These are phyloP conservation scores for Zopfochytrium polystomum DNA, from an alignment of 371 early-diverging fungal genomes.

Conservation along the genomic window DNA sequence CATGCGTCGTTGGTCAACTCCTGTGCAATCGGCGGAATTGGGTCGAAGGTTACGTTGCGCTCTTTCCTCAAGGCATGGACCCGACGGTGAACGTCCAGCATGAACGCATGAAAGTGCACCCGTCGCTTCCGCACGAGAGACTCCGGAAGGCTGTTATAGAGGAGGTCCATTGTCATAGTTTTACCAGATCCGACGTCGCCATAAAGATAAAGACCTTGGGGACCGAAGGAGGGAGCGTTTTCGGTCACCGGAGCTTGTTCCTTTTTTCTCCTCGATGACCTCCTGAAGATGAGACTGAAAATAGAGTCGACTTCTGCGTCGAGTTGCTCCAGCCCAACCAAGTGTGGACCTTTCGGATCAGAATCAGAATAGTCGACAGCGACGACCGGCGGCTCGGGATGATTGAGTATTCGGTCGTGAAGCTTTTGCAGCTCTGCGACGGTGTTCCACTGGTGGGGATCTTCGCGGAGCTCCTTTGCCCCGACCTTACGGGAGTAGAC, in stretches of 20 bases:
- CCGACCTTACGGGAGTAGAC: slow-evolving; percentile 21
- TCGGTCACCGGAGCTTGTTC: slow-evolving; percentile 1
- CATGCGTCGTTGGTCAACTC: slow-evolving; percentile 76
- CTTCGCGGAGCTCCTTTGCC: slow-evolving; percentile 24
- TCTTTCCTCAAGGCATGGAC: slow-evolving; percentile 68
- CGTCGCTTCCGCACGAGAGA: slow-evolving; percentile 71
- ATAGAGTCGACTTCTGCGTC: slow-evolving; percentile 31
- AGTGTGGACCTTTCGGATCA: slow-evolving; percentile 29
- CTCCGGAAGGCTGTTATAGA: slow-evolving; percentile 69
- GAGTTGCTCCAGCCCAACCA: slow-evolving; percentile 29
- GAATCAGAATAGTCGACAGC: slow-evolving; percentile 23
- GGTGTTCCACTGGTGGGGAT: slow-evolving; percentile 58
- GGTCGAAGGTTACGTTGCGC: slow-evolving; percentile 54
- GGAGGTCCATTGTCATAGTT: slow-evolving; percentile 94
- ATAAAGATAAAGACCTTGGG: slow-evolving; percentile 71
- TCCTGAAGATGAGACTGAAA: slow-evolving; percentile 14
- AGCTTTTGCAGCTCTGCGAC: slow-evolving; percentile 56
- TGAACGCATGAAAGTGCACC: slow-evolving; percentile 93
- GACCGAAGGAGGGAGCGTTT: slow-evolving; percentile 22
- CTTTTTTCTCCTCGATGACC: slow-evolving; percentile 22
- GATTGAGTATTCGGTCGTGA: slow-evolving; percentile 49
- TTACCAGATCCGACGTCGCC: slow-evolving; percentile 87
- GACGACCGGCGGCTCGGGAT: slow-evolving; percentile 44
- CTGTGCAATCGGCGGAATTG: slow-evolving; percentile 76
- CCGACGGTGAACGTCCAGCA: slow-evolving; percentile 87